phyloP scores from a whole-genome alignment of 1,139 yeast species.

The Cylindricascospora bacillispora region DNA sequence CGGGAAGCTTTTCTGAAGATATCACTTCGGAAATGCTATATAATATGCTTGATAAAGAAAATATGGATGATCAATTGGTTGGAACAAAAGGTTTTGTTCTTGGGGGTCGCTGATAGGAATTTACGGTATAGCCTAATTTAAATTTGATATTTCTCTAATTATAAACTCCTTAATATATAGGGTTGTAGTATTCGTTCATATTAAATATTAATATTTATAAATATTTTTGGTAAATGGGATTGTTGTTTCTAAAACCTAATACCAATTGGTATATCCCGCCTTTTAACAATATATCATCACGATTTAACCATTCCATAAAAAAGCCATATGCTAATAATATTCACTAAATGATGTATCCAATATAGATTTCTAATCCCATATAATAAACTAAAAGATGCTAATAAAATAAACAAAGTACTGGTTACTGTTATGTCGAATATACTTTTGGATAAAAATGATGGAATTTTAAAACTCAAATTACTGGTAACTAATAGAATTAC shows the following conservation, averaged over 20 bases:
- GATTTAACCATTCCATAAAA: conserved; percentile 14
- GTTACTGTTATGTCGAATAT: conserved; percentile 24
- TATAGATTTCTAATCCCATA: conserved; percentile 60
- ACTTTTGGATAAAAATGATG: conserved; percentile 14
- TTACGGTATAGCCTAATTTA: too few species aligned
- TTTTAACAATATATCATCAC: too few species aligned
- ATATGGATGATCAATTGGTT: background rate
- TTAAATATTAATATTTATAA: too few species aligned
- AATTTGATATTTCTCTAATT: too few species aligned
- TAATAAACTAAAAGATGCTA: conserved; percentile 41
- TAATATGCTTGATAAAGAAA: conserved; percentile 4
- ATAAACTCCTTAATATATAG: too few species aligned
- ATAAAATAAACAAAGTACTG: conserved; percentile 30
- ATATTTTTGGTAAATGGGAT: too few species aligned
- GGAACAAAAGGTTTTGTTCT: conserved; percentile 1
- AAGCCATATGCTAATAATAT: conserved; percentile 39
- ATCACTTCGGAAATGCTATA: conserved; percentile 5
- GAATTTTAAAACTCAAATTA: conserved; percentile 25
- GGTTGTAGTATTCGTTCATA: too few species aligned
- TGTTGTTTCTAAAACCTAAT: too few species aligned
- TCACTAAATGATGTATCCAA: conserved; percentile 58
- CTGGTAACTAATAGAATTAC: conserved; percentile 39
- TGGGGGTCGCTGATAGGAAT: too few species aligned
- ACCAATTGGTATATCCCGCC: too few species aligned
- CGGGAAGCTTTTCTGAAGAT: too few species aligned